Percentiles rank a stretch among this genome's conserved stretches.
phyloP scores from a whole-genome alignment of 2,329 filamentous ascomycete genomes.

The Cladobotryum protrusum region DNA sequence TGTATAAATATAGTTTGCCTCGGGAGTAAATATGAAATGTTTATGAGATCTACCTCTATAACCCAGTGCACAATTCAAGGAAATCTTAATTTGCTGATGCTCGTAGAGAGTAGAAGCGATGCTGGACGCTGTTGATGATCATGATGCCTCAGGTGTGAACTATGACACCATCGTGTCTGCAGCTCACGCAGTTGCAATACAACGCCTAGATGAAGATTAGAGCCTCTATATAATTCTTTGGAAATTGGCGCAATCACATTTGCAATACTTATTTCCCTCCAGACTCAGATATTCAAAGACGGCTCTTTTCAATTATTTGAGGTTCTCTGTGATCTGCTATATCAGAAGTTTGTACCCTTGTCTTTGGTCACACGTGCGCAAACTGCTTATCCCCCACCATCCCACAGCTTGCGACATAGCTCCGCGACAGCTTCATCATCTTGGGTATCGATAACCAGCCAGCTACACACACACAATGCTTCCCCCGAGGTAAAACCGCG shows the following conservation, averaged over 20 bases:
- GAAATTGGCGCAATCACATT: slow-evolving; percentile 1
- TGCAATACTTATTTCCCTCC: not conserved
- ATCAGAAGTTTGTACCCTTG: too few relatives aligned
- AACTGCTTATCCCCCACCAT: too few relatives aligned
- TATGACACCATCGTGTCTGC: slow-evolving; percentile 11
- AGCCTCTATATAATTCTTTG: not conserved
- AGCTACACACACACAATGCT: slow-evolving; percentile 20
- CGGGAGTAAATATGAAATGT: too few relatives aligned
- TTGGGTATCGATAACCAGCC: not conserved
- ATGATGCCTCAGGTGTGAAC: slow-evolving; percentile 12
- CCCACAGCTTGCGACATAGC: not conserved
- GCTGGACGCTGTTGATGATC: not conserved
- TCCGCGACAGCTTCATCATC: not conserved
- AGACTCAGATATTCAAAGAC: not conserved
- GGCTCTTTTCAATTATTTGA: not conserved
- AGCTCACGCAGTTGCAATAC: slow-evolving; percentile 8
- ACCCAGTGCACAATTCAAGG: too few relatives aligned
- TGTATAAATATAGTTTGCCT: too few relatives aligned
- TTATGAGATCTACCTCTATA: not conserved
- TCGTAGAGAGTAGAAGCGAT: too few relatives aligned
- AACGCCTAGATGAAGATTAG: slow-evolving; percentile 1
- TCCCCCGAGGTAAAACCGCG: slow-evolving; percentile 17
- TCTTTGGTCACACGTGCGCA: not conserved
- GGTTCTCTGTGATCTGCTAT: not conserved
- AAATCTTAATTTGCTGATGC: too few relatives aligned